Percentiles rank a stretch among this genome's conserved stretches.
Evolutionary conservation across 306 rosid genomes (phyloP).

Genomic region (Prunus persica): Prunus_persica_NCBIv2 NC_034009.1:34120001-34120500

Average conservation of each 20-base stretch:
- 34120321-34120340: not conserved
- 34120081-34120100: not conserved
- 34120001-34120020: no score
- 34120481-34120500: not conserved
- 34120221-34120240: conserved; percentile 89
- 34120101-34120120: not conserved
- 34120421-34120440: not conserved
- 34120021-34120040: no score
- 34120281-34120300: conserved; percentile 86
- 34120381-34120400: not conserved
- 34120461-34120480: not conserved
- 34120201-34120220: conserved; percentile 88
- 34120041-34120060: not conserved
- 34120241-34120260: conserved; percentile 95
- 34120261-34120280: conserved; percentile 98
- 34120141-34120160: conserved; percentile 84
- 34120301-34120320: conserved; percentile 28
- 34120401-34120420: not conserved
- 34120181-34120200: conserved; percentile 97
- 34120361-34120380: not conserved
- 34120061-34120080: not conserved
- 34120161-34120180: conserved; percentile 90
- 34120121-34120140: conserved; percentile 66
- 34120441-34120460: not conserved
- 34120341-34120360: not conserved